Evolutionary conservation across 208 protist species (phyloP).

Genomic region (Wallacemonas sp.): DNA sequence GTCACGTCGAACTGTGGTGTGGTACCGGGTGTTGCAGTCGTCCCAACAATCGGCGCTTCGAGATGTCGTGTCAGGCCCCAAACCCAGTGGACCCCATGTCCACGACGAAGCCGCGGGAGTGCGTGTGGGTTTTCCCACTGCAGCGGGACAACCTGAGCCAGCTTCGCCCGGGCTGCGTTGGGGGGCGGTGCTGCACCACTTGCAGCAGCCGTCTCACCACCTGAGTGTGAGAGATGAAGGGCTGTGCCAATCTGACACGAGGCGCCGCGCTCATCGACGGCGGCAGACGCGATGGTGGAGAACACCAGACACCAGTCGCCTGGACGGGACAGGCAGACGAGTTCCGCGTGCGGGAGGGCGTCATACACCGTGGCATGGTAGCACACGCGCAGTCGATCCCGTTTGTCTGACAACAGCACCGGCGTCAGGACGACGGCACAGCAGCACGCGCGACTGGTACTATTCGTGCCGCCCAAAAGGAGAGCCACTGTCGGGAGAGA

Average conservation of each 20-base stretch:
- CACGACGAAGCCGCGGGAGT: not conserved
- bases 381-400: not conserved
- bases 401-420: not conserved
- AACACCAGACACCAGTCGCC: conserved; percentile 1
- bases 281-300: not conserved
- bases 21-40: not conserved
- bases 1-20: conserved; percentile 1
- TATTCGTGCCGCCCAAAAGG: no score
- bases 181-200: no score
- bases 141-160: not conserved
- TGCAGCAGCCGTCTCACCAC: no score
- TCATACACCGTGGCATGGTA: conserved; percentile 1
- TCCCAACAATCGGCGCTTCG: not conserved
- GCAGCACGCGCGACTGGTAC: no score
- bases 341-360: not conserved
- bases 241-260: not conserved
- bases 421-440: not conserved
- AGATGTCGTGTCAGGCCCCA: not conserved
- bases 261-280: no score
- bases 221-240: not conserved
- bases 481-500: no score
- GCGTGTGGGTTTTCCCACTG: conserved; percentile 1
- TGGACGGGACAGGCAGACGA: not conserved
- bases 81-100: not conserved
- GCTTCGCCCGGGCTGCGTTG: no score